A percentile compares a stretch with the other conserved stretches of the same genome.
Conservation (phyloP, 345 rosid genomes). For the Mercurialis annua region DNA sequence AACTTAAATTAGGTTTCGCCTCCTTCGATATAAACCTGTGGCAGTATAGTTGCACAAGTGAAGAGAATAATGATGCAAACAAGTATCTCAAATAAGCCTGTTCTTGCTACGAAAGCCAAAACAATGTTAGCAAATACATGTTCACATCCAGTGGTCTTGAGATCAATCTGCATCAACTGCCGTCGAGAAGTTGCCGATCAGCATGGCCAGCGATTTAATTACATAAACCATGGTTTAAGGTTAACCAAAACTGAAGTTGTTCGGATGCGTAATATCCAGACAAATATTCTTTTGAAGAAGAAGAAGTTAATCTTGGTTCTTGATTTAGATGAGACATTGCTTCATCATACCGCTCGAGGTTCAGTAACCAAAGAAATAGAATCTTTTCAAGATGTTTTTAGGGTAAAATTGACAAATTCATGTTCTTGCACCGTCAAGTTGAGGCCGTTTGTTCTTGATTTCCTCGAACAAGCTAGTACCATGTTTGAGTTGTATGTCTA, state of each 20-base stretch:
- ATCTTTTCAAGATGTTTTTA: not conserved
- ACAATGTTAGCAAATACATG: too few relatives aligned
- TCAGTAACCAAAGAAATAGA: constrained; percentile 12
- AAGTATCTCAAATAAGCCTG: too few relatives aligned
- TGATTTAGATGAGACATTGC: constrained; percentile 26
- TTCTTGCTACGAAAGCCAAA: too few relatives aligned
- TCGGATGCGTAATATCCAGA: constrained; percentile 5
- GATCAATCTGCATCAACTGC: not conserved
- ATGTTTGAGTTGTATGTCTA: constrained; percentile 24
- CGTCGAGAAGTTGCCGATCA: not conserved
- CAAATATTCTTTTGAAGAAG: not conserved
- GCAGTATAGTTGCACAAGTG: too few relatives aligned
- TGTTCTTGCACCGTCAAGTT: constrained; percentile 9
- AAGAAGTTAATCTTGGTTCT: constrained; percentile 24
- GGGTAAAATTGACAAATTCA: not conserved
- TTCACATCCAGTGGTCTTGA: constrained; percentile 9
- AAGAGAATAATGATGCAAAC: too few relatives aligned
- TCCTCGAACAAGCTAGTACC: constrained; percentile 18
- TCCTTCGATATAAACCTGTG: too few relatives aligned
- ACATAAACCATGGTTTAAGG: constrained; percentile 11
- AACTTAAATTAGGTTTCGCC: too few relatives aligned
- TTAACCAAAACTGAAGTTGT: constrained; percentile 6
- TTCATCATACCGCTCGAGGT: not conserved
- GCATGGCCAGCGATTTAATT: constrained; percentile 10
- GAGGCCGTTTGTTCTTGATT: constrained; percentile 21